Percentiles rank a stretch among this genome's conserved stretches.
Conservation (phyloP, 1,284 basidiomycete genomes). For the Gymnopus androsaceus region DNA sequence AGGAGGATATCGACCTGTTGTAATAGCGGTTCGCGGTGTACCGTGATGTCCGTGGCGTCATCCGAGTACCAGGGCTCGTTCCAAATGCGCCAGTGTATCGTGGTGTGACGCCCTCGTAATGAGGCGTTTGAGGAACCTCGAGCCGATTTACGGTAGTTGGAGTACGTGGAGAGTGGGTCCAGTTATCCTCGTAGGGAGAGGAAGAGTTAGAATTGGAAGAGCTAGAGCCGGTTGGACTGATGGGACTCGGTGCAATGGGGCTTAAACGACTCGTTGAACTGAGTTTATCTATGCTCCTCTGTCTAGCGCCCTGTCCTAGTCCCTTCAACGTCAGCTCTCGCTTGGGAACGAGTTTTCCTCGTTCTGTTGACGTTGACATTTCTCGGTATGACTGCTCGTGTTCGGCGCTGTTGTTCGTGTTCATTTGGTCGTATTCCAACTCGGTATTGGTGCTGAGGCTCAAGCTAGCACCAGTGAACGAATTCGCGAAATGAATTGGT, state of each 20-base stretch:
- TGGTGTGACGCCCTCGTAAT: background rate
- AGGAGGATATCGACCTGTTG: background rate
- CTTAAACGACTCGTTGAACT: background rate
- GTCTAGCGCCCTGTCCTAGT: background rate
- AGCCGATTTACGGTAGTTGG: too few relatives aligned
- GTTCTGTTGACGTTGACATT: too few relatives aligned
- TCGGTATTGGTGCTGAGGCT: too few relatives aligned
- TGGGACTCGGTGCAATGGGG: background rate
- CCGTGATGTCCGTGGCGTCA: background rate
- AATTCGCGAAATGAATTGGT: too few relatives aligned
- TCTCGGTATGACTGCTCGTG: too few relatives aligned
- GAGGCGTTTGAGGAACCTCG: background rate
- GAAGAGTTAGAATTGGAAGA: too few relatives aligned
- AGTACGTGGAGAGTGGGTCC: too few relatives aligned
- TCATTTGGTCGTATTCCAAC: background rate
- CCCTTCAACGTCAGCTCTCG: background rate
- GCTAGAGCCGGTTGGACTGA: background rate
- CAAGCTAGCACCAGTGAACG: too few relatives aligned
- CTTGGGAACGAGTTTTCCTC: background rate
- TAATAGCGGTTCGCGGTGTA: too few relatives aligned
- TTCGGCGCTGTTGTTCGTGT: background rate
- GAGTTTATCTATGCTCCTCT: too few relatives aligned
- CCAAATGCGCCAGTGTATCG: too few relatives aligned
- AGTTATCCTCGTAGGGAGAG: background rate
- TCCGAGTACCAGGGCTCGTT: background rate